Percentiles rank a stretch among this genome's conserved stretches.
These are phyloP conservation scores for Podospora pseudocomata DNA, from an alignment of 495 filamentous ascomycete species.

Conservation along the genomic window DNA sequence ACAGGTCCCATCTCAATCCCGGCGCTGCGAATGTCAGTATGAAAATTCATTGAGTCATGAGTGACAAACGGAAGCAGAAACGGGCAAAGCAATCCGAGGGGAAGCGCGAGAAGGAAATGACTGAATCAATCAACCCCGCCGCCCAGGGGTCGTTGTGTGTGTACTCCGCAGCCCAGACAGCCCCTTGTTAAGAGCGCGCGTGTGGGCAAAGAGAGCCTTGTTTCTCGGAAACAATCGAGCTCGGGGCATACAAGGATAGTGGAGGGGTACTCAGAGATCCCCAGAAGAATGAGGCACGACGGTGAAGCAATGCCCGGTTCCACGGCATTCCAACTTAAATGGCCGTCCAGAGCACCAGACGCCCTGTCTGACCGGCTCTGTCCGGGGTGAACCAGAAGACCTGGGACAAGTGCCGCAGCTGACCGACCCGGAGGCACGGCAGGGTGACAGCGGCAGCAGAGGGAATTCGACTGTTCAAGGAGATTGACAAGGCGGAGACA, in stretches of 20 bases:
- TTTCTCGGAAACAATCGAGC: not conserved
- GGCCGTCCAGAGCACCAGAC: slow-evolving; percentile 5
- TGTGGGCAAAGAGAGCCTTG: not conserved
- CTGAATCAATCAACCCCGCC: not conserved
- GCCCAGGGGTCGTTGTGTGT: not conserved
- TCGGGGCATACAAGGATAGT: not conserved
- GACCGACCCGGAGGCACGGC: not conserved
- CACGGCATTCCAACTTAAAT: slow-evolving; percentile 8
- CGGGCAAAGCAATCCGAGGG: not conserved
- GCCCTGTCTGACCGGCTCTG: not conserved
- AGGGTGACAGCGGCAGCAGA: not conserved
- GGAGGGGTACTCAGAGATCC: not conserved
- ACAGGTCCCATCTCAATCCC: slow-evolving; percentile 20
- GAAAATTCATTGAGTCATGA: not conserved
- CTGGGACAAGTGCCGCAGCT: not conserved
- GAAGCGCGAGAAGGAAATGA: not conserved
- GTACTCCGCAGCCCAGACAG: not conserved
- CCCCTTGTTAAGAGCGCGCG: not conserved
- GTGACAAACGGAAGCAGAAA: not conserved
- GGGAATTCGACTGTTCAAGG: not conserved
- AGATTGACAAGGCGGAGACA: not conserved
- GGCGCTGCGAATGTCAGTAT: slow-evolving; percentile 14
- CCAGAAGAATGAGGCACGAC: not conserved
- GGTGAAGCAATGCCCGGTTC: slow-evolving; percentile 1
- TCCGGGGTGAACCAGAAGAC: not conserved